Evolutionary conservation across 495 filamentous ascomycete species (phyloP), one percentile per base, ranked within the genome.

Genomic region (Geoglossum glabrum): DNA sequence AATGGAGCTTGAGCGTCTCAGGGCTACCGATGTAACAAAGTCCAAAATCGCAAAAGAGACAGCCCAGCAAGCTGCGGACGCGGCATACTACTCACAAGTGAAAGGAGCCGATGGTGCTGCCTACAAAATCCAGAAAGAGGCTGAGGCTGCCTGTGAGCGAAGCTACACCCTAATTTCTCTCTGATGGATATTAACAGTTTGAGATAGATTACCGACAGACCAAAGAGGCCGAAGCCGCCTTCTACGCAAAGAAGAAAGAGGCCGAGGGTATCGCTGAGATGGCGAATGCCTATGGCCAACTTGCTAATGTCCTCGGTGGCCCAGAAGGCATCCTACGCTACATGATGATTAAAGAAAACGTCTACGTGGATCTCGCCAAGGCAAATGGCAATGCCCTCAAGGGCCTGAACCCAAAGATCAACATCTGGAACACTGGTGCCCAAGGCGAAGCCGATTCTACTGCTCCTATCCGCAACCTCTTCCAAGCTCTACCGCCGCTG

Each of bases 351-450:
- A 76, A 84, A 70, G 79, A 81, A 65, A 76, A 76, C 61, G 78
- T 78, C 1, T 84, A 82, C 61, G 72, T 77, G 54, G 70, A 79
- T 61, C 74, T 85, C 47, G 82, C 82, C 57, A 78, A 80, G 61
- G 80, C 80, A 46, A 85, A 85, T 62, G 86, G 82, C 25, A 62
- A 72, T 40, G 86, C 85, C 25, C 77, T 92, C 68, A 72, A 80
- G 47, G 86, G 86, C 52, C 70, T 92, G 62, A 78, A 86, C 63
- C 86, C 86, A 57, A 92, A 90, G 80, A 92, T 92, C 69, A 87
- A 79, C 52, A 76, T 87, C 10, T 92, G 86, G 86, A 90, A 89
- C 67, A 90, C 86, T 33, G 85, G 56, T 28, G 36, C 21, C 9
- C 6, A 31, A 23, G 56, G 56, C 17, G 56, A 51, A 13, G 51